Conservation (phyloP, 2,329 filamentous ascomycete genomes). For the Colletotrichum sp. region DNA sequence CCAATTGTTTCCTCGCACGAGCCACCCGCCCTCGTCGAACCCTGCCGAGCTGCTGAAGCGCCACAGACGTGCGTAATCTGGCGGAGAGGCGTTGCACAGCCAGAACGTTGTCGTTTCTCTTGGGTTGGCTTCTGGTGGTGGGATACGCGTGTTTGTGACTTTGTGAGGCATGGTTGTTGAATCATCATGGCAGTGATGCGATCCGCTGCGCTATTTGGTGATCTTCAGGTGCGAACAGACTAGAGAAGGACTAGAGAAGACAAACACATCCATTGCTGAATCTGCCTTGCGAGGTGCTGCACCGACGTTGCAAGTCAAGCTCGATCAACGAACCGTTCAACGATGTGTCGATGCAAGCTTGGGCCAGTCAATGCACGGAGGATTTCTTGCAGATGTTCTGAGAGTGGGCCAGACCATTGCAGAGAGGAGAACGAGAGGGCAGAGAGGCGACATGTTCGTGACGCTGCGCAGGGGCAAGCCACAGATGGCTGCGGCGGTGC, state of each 20-base stretch:
- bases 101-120: not conserved
- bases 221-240: not conserved
- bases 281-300: not conserved
- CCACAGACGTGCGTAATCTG: constrained; percentile 18
- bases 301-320: not conserved
- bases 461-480: not conserved
- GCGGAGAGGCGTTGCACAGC: not conserved
- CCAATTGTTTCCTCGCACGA: not conserved
- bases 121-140: not conserved
- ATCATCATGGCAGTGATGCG: not conserved
- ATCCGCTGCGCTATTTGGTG: not conserved
- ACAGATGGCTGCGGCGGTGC: not conserved
- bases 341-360: not conserved
- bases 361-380: not conserved
- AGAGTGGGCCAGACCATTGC: not conserved
- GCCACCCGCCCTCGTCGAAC: not conserved
- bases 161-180: not conserved
- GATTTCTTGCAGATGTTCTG: not conserved
- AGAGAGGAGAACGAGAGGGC: not conserved
- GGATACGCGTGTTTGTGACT: not conserved
- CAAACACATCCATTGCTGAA: not conserved
- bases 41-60: constrained; percentile 6
- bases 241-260: not conserved
- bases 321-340: not conserved
- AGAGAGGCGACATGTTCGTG: not conserved